phyloP scores from a whole-genome alignment of 257 asterid genomes.

The Solanum dulcamara region DNA sequence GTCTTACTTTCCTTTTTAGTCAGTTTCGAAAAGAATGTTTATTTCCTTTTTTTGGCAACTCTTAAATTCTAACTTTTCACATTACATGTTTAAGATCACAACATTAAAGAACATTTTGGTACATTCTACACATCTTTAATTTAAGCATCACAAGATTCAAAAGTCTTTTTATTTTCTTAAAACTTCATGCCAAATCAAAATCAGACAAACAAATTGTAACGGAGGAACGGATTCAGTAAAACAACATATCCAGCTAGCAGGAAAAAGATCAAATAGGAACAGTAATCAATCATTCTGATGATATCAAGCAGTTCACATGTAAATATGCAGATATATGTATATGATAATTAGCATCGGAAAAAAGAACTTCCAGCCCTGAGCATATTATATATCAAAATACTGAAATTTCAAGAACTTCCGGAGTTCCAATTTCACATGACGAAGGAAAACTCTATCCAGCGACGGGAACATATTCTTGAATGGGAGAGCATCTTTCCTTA shows the following conservation, averaged over 20 bases:
- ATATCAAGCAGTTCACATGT: not conserved
- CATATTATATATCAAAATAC: not conserved
- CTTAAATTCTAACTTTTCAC: too few relatives aligned
- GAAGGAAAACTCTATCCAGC: not conserved
- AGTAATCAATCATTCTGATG: not conserved
- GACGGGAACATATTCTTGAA: not conserved
- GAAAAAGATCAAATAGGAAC: not conserved
- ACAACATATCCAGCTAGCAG: not conserved
- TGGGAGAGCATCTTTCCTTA: not conserved
- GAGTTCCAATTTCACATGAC: not conserved
- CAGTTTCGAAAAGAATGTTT: too few relatives aligned
- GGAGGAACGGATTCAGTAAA: not conserved
- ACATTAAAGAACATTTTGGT: too few relatives aligned
- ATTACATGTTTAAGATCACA: too few relatives aligned
- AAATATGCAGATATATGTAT: not conserved
- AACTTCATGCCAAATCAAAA: too few relatives aligned
- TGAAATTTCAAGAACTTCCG: not conserved
- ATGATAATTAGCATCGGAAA: not conserved
- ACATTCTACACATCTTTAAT: too few relatives aligned
- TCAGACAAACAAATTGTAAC: too few relatives aligned
- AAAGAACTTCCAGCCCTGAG: not conserved
- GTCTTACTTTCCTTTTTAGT: too few relatives aligned
- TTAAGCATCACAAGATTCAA: too few relatives aligned
- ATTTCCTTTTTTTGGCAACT: too few relatives aligned
- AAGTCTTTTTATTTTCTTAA: too few relatives aligned